Conservation (phyloP, 1,284 basidiomycete genomes). For the Apiotrichum mycotoxinovorans region DNA sequence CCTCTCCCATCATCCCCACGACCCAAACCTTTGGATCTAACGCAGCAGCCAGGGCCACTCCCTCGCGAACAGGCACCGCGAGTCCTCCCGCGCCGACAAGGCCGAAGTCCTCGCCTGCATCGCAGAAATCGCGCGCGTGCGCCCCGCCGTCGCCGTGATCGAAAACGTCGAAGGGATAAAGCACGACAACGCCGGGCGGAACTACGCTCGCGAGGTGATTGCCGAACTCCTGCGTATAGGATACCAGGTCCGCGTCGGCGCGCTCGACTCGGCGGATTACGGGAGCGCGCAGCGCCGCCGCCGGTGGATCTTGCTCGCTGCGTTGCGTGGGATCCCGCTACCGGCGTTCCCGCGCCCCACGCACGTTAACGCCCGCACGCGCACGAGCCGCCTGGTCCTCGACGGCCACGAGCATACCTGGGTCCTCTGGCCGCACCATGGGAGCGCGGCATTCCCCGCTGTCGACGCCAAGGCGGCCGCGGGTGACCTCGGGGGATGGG, state of each 20-base stretch:
- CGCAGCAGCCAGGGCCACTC: constrained; percentile 34
- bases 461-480: constrained; percentile 29
- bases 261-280: constrained; percentile 27
- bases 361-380: constrained; percentile 25
- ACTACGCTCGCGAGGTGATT: constrained; percentile 11
- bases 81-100: constrained; percentile 21
- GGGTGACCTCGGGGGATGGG: constrained; percentile 30
- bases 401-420: neutral
- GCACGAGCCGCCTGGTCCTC: constrained; percentile 15
- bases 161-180: constrained; percentile 39
- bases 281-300: constrained; percentile 33
- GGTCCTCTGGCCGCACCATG: neutral
- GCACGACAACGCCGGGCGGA: constrained; percentile 7
- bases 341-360: constrained; percentile 29
- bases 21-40: neutral
- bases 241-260: constrained; percentile 30
- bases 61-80: constrained; percentile 21
- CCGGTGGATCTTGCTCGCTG: constrained; percentile 31
- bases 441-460: constrained; percentile 20
- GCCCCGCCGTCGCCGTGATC: constrained; percentile 27
- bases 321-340: constrained; percentile 23
- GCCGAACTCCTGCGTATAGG: constrained; percentile 18
- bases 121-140: constrained; percentile 18
- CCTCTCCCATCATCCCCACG: too few relatives aligned
- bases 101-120: constrained; percentile 24